phyloP scores from a whole-genome alignment of 257 asterid species.

The Phtheirospermum japonicum region DNA sequence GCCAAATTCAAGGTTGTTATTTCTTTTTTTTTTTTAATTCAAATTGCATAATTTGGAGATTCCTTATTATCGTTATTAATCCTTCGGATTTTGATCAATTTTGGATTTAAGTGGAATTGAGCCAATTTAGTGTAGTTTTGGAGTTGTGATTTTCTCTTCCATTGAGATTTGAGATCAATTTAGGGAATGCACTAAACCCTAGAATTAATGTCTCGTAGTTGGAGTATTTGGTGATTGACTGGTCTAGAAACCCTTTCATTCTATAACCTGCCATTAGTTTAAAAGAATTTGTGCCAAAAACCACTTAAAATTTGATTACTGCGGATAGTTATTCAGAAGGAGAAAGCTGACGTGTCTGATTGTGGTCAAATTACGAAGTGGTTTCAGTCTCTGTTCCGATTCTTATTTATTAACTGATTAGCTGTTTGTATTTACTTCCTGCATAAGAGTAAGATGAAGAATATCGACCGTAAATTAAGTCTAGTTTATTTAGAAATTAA shows the following conservation, averaged over 20 bases:
- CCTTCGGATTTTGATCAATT: neutral
- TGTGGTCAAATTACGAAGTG: neutral
- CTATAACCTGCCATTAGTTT: neutral
- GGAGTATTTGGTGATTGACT: neutral
- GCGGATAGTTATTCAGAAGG: neutral
- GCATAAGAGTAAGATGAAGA: neutral
- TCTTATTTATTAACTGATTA: neutral
- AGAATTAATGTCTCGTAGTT: neutral
- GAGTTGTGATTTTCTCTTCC: neutral
- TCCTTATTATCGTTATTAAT: neutral
- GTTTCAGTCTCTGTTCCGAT: too few species aligned
- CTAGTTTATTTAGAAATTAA: neutral
- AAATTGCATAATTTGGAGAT: conserved; percentile 3
- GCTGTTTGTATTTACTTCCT: neutral
- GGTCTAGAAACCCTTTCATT: neutral
- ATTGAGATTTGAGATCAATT: conserved; percentile 17
- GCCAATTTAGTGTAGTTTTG: conserved; percentile 7
- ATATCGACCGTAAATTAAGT: neutral
- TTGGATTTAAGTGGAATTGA: neutral
- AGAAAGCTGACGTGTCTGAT: neutral
- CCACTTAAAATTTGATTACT: neutral
- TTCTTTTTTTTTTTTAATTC: neutral
- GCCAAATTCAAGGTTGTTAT: conserved; percentile 82
- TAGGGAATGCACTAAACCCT: conserved; percentile 20
- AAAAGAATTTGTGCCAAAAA: neutral